A percentile compares a stretch with the other conserved stretches of the same genome.
Evolutionary conservation across 169 alveolate species (phyloP).

Genomic region (Cryptosporidium sp.): DNA sequence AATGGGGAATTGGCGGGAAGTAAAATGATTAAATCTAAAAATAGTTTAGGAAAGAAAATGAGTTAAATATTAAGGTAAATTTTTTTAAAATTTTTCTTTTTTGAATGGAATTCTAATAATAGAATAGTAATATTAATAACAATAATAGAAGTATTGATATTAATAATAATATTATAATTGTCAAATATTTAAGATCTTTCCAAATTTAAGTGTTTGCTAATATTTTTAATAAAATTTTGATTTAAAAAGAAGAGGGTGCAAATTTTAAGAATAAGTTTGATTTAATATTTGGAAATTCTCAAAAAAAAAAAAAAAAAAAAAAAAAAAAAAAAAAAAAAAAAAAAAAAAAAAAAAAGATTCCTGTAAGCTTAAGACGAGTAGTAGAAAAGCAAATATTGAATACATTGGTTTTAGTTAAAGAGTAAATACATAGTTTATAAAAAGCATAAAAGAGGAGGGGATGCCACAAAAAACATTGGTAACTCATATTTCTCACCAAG

Average conservation of each 20-base stretch:
- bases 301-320: no score
- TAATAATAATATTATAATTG: no score
- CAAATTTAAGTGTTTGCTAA: no score
- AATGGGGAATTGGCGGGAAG: constrained; percentile 1
- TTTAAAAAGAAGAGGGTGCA: no score
- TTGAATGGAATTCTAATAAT: background rate
- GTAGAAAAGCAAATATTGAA: background rate
- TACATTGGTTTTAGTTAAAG: background rate
- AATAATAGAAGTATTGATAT: background rate
- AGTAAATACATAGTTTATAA: background rate
- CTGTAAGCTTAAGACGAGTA: background rate
- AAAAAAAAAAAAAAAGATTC: no score
- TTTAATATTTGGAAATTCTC: background rate
- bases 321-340: no score
- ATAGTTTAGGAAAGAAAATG: constrained; percentile 5
- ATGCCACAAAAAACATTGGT: constrained; percentile 58
- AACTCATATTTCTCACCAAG: constrained; percentile 62
- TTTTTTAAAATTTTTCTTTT: background rate
- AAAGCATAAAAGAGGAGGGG: background rate
- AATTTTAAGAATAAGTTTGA: no score
- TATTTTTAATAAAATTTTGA: no score
- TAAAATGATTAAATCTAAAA: background rate
- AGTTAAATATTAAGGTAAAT: background rate
- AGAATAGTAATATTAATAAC: background rate
- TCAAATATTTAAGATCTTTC: no score